Base-by-base conservation (phyloP, 108 stramenopile genomes). In the Chaetoceros tenuissimus region DNA sequence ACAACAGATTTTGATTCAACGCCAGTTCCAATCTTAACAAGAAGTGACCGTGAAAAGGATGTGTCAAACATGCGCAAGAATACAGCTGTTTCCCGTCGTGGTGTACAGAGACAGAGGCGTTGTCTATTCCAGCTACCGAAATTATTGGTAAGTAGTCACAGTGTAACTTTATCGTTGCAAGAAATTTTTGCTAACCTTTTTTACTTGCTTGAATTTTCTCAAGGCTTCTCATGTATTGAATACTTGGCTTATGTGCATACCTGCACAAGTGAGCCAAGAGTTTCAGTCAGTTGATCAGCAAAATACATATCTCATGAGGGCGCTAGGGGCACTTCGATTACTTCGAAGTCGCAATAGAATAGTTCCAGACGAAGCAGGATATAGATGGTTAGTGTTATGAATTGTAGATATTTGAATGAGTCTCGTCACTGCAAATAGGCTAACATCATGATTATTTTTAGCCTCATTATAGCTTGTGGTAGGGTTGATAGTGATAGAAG, bases 81-180 rank as follows among this genome's bases (percentile, higher is more conserved):
- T 48, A 58, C 74, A 57, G 65, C 84, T 29, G 73, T 79, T 8
- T 73, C 81, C 20, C 72, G 69, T 28, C 68, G 76, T 19, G 90
- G 90, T 13, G 65, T 80, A 7, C 86, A 85, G 31, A 84, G 63
- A 27, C 84, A 87, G 53, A 65, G 85, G 51, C 72, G 83, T 43
- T 92, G 90, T 44, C 63, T 83, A 8, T 92, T 85, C 84, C 90
- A 92, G 57, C 66, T 92, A 24, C 82, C 89, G 17, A 92, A 92
- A 51, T 59, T 87, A 40, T 88, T 92, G 90, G 69, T 76, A 31
- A 53, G 74, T 34, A 28, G 28, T 21, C 22, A 19, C 23, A 16
- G 28, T 24, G 24, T 40, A 16, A 60, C 7, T 49, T 49, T 7
- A 23, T 49, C 13, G 7, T 18, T 24, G n/a, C n/a, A n/a, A 49